Base-by-base conservation (phyloP, 441 rosid species). In the Francoa sonchifolia region DNA sequence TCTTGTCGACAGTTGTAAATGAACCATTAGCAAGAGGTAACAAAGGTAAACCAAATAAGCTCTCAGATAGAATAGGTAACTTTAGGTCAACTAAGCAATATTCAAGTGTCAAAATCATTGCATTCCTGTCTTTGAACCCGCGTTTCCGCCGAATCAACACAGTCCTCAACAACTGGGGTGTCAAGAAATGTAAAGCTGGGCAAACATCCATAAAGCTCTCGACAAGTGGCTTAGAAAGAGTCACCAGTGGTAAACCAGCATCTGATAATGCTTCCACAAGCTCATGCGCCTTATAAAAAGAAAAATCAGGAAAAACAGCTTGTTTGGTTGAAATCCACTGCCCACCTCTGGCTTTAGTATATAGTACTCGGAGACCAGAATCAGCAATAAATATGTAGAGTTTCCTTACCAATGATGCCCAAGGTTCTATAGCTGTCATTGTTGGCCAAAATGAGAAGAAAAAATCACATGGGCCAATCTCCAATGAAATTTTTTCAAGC, bases 241-340 rank as follows among this genome's bases (percentile, higher is more conserved):
- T 62, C 37, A 63, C 72, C 47, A 86, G 57, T 52, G 96, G 99
- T 52, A 90, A 76, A 65, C 95, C 88, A 61, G 88, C 89, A 63
- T 70, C 90, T 36, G 93, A 74, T 59, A 90, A 61, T 48, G 80
- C 95, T 59, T 86, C 80, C 25, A 67, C 65, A 42, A 90, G 82
- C 58, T 86, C 95, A 51, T 63, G 59, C 44, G 66, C 73, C 65
- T 65, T 82, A 17, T 61, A 59, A 61, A 90, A 90, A 37, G 69
- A 48, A 58, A 76, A 82, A 75, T 86, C 99, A 58, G 99, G 99
- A 59, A 74, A 82, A 42, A 90, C 69, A 51, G 92, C 93, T 65
- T 82, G 99, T 56, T 73, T 90, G 45, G 96, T 78, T 65, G 96
- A 66, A 63, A 82, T 61, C 96, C 99, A 86, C 49, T 76, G 95